phyloP scores from a whole-genome alignment of 192 early-diverging fungal species.

The Coemansia sp. region DNA sequence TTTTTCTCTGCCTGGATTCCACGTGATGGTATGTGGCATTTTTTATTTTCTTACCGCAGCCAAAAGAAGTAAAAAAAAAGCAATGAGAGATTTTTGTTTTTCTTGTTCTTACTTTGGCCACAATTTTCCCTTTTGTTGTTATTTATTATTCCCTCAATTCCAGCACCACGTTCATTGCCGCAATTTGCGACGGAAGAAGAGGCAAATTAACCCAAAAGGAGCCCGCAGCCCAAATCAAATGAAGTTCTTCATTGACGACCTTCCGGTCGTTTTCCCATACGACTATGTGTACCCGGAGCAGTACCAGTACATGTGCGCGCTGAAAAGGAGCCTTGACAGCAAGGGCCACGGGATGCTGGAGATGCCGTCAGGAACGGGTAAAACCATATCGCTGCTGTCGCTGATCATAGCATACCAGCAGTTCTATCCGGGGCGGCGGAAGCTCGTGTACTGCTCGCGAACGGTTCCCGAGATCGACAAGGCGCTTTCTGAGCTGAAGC shows the following conservation, averaged over 20 bases:
- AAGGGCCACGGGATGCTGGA: conserved; percentile 96
- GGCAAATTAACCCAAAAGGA: no score
- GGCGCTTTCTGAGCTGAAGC: conserved; percentile 91
- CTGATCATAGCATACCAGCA: conserved; percentile 96
- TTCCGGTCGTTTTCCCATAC: conserved; percentile 97
- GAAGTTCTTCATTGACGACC: conserved; percentile 57
- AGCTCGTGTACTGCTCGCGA: conserved; percentile 99
- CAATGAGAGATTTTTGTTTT: not conserved
- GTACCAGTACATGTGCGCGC: conserved; percentile 95
- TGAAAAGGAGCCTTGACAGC: conserved; percentile 90
- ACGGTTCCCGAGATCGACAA: conserved; percentile 99
- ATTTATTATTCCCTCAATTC: not conserved
- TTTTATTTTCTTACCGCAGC: not conserved
- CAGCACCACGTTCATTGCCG: not conserved
- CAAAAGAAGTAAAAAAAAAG: not conserved
- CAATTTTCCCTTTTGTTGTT: no score
- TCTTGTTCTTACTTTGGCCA: no score
- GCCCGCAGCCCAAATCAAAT: conserved; percentile 4
- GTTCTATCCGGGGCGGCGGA: conserved; percentile 87
- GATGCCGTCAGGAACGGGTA: conserved; percentile 99
- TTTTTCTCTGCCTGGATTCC: not conserved
- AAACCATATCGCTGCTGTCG: conserved; percentile 93
- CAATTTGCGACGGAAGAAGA: not conserved
- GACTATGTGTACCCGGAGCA: conserved; percentile 99
- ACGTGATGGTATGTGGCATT: not conserved